phyloP scores from a whole-genome alignment of 2,329 filamentous ascomycete species.

The Sarocladium oryzae region DNA sequence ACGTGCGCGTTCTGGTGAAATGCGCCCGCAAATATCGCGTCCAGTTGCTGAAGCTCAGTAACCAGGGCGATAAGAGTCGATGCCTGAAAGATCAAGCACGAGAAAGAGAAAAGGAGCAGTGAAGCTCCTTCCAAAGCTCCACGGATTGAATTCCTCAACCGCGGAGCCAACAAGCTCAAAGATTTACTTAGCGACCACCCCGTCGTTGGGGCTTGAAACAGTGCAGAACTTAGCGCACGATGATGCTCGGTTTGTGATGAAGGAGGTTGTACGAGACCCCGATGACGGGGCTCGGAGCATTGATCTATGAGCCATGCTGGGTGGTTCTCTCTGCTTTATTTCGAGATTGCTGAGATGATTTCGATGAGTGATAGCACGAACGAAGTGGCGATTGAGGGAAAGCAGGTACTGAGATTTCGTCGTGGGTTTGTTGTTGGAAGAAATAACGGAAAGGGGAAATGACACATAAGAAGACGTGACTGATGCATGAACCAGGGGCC shows the following conservation, averaged over 20 bases:
- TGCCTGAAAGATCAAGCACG: not conserved
- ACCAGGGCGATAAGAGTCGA: not conserved
- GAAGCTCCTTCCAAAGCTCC: constrained; percentile 11
- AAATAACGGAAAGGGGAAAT: constrained; percentile 3
- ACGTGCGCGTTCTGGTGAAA: not conserved
- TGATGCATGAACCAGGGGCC: not conserved
- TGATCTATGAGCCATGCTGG: constrained; percentile 16
- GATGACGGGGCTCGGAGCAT: not conserved
- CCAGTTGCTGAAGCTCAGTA: not conserved
- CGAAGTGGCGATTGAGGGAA: not conserved
- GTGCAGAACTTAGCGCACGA: constrained; percentile 8
- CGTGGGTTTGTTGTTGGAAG: constrained; percentile 2
- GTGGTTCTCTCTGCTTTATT: constrained; percentile 7
- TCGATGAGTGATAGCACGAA: not conserved
- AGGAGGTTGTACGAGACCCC: not conserved
- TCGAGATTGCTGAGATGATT: not conserved
- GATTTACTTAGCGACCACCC: constrained; percentile 39
- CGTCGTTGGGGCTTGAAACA: constrained; percentile 45
- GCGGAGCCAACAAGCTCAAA: constrained; percentile 17
- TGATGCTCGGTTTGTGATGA: constrained; percentile 2
- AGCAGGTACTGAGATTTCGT: not conserved
- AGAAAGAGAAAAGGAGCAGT: constrained; percentile 12
- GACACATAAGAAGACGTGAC: constrained; percentile 4
- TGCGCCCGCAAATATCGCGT: not conserved
- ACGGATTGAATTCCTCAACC: constrained; percentile 8